phyloP scores from a whole-genome alignment of 108 stramenopile genomes.

The Hondaea fermentalgiana region DNA sequence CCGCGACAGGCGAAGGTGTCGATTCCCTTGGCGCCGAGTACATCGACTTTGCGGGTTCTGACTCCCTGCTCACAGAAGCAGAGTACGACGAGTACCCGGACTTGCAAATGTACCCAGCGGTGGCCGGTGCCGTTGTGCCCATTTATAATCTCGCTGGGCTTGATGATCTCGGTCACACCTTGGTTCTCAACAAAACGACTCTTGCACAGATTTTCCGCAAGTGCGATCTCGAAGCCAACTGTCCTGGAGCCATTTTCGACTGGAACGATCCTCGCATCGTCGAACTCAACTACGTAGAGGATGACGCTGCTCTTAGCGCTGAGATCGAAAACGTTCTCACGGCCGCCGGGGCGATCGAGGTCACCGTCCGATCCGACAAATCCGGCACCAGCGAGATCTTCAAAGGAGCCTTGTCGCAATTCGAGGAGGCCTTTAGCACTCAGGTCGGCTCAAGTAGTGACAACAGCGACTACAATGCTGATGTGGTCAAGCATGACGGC shows the following conservation, averaged over 20 bases:
- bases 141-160: constrained; percentile 1
- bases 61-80: not conserved
- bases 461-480: not conserved
- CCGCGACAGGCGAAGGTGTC: not conserved
- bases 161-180: not conserved
- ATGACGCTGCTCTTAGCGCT: not conserved
- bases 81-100: not conserved
- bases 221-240: not conserved
- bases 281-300: not conserved
- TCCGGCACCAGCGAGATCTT: constrained; percentile 12
- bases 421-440: not conserved
- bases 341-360: not conserved
- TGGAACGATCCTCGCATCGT: not conserved
- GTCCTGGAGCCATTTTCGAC: not conserved
- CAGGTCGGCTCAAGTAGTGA: not conserved
- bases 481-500: not conserved
- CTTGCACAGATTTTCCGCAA: not conserved
- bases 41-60: not conserved
- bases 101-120: not conserved
- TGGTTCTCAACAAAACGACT: not conserved
- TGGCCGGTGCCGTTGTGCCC: not conserved
- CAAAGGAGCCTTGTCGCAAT: not conserved
- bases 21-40: not conserved
- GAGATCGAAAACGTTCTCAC: not conserved
- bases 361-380: not conserved